Percentiles rank a stretch among this genome's conserved stretches.
These are phyloP conservation scores for Mortierella sp. DNA, from an alignment of 371 early-diverging fungal species.

Conservation along the genomic window DNA sequence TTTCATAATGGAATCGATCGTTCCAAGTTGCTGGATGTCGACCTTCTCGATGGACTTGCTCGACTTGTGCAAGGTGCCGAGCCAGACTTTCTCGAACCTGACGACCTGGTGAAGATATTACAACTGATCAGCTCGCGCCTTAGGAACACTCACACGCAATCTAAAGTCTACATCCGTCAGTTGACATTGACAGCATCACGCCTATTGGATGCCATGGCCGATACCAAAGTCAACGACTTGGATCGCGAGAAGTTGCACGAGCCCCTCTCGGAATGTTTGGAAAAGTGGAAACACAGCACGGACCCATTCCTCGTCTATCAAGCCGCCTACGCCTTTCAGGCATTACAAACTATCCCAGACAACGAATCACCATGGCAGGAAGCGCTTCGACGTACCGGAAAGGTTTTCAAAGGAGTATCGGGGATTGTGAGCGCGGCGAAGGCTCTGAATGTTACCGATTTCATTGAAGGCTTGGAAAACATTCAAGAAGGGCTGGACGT, in stretches of 20 bases:
- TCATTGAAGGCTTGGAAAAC: no score
- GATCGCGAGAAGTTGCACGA: constrained; percentile 5
- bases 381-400: neutral
- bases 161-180: neutral
- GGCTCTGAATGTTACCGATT: no score
- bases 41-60: constrained; percentile 10
- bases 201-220: constrained; percentile 18
- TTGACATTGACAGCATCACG: constrained; percentile 8
- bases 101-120: constrained; percentile 13
- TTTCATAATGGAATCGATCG: no score
- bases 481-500: no score
- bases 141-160: constrained; percentile 2
- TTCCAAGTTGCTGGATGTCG: neutral
- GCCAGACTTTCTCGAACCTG: neutral
- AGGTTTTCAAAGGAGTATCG: neutral
- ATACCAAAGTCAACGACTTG: constrained; percentile 6
- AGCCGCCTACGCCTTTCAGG: constrained; percentile 20
- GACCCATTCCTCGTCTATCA: constrained; percentile 14
- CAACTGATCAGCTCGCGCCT: neutral
- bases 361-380: constrained; percentile 5
- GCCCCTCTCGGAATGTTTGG: neutral
- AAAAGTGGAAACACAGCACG: neutral
- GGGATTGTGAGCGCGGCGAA: no score
- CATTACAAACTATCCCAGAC: constrained; percentile 13
- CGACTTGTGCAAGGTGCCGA: constrained; percentile 7